Evolutionary conservation across 2,329 filamentous ascomycete species (phyloP).

Genomic region (Alternaria sp.): DNA sequence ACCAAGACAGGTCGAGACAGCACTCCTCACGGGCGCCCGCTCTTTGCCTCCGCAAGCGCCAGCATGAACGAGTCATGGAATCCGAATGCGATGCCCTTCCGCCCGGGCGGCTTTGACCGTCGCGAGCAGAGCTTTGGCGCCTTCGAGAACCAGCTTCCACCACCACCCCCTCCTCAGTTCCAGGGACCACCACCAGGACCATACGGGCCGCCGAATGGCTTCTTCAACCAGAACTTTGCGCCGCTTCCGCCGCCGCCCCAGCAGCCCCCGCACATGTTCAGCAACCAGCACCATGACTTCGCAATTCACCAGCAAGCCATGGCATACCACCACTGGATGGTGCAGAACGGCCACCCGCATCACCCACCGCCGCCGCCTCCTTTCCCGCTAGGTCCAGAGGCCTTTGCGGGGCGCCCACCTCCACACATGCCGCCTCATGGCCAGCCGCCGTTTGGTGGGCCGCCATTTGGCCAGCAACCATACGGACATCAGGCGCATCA

Average conservation of each 20-base stretch:
- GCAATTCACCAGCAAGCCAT: slow-evolving; percentile 23
- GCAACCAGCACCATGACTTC: slow-evolving; percentile 15
- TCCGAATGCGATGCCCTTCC: slow-evolving; percentile 26
- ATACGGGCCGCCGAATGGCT: slow-evolving; percentile 7
- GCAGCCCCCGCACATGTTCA: slow-evolving; percentile 14
- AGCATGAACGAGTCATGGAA: slow-evolving; percentile 31
- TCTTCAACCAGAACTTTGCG: slow-evolving; percentile 14
- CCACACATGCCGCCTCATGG: slow-evolving; percentile 9
- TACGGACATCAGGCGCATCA: slow-evolving; percentile 8
- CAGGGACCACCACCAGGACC: slow-evolving; percentile 6
- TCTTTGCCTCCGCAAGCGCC: slow-evolving; percentile 13
- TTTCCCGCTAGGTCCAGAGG: slow-evolving; percentile 1
- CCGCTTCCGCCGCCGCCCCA: slow-evolving; percentile 14
- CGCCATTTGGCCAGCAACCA: slow-evolving; percentile 4
- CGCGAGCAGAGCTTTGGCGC: slow-evolving; percentile 15
- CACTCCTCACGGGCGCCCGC: slow-evolving; percentile 11
- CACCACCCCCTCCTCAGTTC: slow-evolving; percentile 8
- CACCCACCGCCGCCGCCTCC: slow-evolving; percentile 13
- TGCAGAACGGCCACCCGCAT: slow-evolving; percentile 16
- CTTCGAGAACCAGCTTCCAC: slow-evolving; percentile 15
- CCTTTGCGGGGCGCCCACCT: slow-evolving; percentile 2
- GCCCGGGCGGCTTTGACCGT: slow-evolving; percentile 16
- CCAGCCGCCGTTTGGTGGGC: background rate
- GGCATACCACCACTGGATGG: slow-evolving; percentile 29
- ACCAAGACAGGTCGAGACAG: slow-evolving; percentile 31